Percentiles rank a stretch among this genome's conserved stretches.
phyloP scores from a whole-genome alignment of 169 alveolate genomes.

The Cryptosporidium meleagridis region DNA sequence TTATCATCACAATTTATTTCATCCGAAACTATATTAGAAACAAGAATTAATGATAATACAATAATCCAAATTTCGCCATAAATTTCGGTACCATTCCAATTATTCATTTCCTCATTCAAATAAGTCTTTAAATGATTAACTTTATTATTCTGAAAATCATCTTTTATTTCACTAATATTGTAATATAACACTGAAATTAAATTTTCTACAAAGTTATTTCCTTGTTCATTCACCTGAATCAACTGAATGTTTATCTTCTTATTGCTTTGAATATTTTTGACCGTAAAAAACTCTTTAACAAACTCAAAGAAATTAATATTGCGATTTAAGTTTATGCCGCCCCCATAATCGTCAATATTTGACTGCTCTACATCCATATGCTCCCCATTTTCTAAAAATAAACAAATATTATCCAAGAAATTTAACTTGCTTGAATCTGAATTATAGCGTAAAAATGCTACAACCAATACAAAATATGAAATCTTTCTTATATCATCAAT shows the following conservation, averaged over 20 bases:
- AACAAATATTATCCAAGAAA: conserved; percentile 37
- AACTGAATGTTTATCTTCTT: conserved; percentile 32
- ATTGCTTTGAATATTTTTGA: conserved; percentile 8
- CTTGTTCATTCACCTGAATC: background rate
- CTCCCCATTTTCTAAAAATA: conserved; percentile 1
- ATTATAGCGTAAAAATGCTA: conserved; percentile 7
- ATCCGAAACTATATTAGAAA: conserved; percentile 5
- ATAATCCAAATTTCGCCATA: conserved; percentile 65
- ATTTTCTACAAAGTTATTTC: background rate
- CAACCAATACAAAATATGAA: conserved; percentile 23
- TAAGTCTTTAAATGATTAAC: background rate
- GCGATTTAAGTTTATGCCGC: background rate
- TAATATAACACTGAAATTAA: background rate
- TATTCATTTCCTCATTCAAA: conserved; percentile 6
- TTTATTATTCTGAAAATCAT: background rate
- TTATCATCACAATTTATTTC: background rate
- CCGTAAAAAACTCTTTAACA: background rate
- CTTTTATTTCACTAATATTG: background rate
- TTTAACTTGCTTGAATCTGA: background rate
- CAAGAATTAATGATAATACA: background rate
- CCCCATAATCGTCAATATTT: background rate
- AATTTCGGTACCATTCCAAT: conserved; percentile 10
- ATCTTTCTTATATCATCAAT: background rate
- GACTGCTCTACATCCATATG: background rate
- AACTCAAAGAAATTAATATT: conserved; percentile 19